Conservation (phyloP, 805 yeast species). For the Komagataella phaffii region DNA sequence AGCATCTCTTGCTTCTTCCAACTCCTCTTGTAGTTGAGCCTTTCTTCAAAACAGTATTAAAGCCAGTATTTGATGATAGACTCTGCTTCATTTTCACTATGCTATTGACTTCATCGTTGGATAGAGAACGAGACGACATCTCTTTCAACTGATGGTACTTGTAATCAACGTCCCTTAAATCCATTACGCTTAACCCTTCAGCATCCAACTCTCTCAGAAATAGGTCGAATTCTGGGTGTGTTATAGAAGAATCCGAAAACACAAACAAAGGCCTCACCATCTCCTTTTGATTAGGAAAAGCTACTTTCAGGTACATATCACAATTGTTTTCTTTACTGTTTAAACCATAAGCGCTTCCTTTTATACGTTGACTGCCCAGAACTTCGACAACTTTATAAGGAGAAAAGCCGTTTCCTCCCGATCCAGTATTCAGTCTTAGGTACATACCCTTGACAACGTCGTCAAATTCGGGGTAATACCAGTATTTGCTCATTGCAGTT, state of each 20-base stretch:
- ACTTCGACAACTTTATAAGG: conserved; percentile 78
- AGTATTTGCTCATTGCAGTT: conserved; percentile 55
- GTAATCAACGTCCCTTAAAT: conserved; percentile 46
- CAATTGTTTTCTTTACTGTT: conserved; percentile 27
- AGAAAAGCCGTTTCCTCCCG: conserved; percentile 44
- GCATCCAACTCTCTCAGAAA: conserved; percentile 50
- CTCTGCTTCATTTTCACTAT: conserved; percentile 58
- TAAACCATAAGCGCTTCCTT: conserved; percentile 26
- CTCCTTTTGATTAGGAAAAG: conserved; percentile 71
- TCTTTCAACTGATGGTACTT: conserved; percentile 50
- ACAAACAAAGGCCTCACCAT: conserved; percentile 67
- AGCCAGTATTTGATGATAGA: conserved; percentile 30
- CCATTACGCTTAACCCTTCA: conserved; percentile 45
- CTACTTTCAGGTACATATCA: conserved; percentile 42
- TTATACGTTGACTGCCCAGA: conserved; percentile 37
- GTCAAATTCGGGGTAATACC: conserved; percentile 74
- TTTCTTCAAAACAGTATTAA: conserved; percentile 60
- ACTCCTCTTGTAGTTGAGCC: conserved; percentile 57
- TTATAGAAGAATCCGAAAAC: conserved; percentile 56
- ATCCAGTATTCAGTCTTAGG: conserved; percentile 79
- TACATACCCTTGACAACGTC: conserved; percentile 58
- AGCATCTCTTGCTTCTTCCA: conserved; percentile 60
- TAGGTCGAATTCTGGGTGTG: conserved; percentile 58
- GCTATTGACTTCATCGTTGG: conserved; percentile 62
- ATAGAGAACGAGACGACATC: conserved; percentile 53